Base-by-base conservation (phyloP, 345 rosid genomes). In the Balakata baccata region DNA sequence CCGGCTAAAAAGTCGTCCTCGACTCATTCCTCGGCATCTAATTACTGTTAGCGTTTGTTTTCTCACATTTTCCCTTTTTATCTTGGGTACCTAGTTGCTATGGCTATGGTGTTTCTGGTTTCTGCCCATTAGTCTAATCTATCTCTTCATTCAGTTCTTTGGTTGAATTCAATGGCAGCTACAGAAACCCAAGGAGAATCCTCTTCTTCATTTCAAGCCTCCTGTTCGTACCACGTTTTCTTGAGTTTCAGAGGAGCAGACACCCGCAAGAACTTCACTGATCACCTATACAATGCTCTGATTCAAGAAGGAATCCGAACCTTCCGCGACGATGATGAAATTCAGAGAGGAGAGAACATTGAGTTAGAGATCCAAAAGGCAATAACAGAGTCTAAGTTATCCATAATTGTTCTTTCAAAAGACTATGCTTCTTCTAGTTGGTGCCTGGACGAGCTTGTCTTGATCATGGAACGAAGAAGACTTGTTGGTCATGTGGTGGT, bases 161-260 rank as follows among this genome's bases (percentile, higher is more conserved):
- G 10, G 25, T 57, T n/a, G 9, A 64, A 38, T 22, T 43, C 25
- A 64, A 64, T 64, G 68, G 68, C 25, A 41, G 23, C 7, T 38
- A 0, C 16, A 17, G 14, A 43, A 8, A n/a, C 13, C 47, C 51
- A n/a, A 41, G 14, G 7, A 41, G 12, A 43, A 10, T 10, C 68
- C n/a, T 62, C 47, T 64, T 39, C 68, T 17, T 43, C 61, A 20
- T 57, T 49, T 17, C 6, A 22, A 38, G 13, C 5, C 16, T 5
- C 22, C 17, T 18, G 22, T 39, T 4, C 58, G 2, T 73, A 64
- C 47, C 63, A 73, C 53, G 76, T 73, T 11, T 73, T 73, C 70
- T 53, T 64, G 29, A 73, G 76, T 53, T 73, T 73, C 11, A 73
- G 70, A 64, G 76, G 76, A 0, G 65, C 46, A 29, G 76, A 64